Evolutionary conservation across 306 rosid genomes (phyloP), one percentile per base, ranked within the genome.

Genomic region (Trifolium fragiferum): DNA sequence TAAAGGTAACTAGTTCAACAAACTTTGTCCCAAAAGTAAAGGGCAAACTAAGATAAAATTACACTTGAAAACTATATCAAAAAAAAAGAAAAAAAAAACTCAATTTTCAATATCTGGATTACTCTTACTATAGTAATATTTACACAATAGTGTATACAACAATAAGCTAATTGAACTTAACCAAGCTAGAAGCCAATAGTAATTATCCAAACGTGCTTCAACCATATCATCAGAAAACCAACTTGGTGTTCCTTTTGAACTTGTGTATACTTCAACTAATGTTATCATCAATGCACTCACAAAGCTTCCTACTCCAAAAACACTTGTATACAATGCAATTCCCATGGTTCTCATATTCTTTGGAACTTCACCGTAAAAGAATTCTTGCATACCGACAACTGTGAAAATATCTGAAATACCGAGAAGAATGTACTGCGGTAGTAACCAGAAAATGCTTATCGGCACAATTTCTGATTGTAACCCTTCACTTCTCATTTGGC

Each of bases 311-410:
- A 90, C 95, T 3, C 99, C 99, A 49, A 90, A 94, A 80, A 94
- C 99, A 67, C 99, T 90, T 0, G 87, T 90, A 64, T 88, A 86
- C 43, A 94, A 74, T 0, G 97, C 97, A 78, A 94, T 88, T 3
- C 89, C 99, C 86, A 89, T 82, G 1, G 96, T 91, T 70, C 92
- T 90, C 97, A 92, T 92, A 40, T 80, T 87, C 40, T 51, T 69
- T 0, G 99, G 99, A 58, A 92, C 95, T 74, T 94, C 95, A 18
- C 90, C 82, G 82, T 90, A 94, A 53, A 94, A 94, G 33, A 94
- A 94, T 73, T 94, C 97, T 16, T 94, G 97, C 97, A 94, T 94
- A 1, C 96, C 99, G 49, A 94, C 97, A 21, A 92, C 97, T 0
- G 96, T 92, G 82, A 94, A 94, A 66, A 91, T 92, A 73, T 92